These are phyloP conservation scores for Trypanosoma cruzi DNA, from an alignment of 208 protist genomes.

Conservation along the genomic window DNA sequence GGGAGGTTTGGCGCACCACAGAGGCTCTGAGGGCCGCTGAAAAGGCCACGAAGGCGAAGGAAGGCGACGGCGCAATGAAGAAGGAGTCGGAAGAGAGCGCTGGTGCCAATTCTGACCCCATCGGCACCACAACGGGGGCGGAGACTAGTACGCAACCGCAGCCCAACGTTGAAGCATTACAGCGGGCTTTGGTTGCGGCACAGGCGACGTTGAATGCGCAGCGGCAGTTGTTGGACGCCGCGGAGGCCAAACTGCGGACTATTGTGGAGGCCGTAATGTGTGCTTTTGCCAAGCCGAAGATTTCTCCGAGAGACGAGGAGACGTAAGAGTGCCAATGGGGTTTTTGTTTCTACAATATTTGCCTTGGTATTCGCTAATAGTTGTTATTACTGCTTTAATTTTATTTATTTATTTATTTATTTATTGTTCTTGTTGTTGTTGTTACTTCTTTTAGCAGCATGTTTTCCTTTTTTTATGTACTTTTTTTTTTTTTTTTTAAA, in stretches of 20 bases:
- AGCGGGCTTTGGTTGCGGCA: not conserved
- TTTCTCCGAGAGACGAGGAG: not conserved
- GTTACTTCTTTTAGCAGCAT: no score
- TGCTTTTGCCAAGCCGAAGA: not conserved
- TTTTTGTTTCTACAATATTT: no score
- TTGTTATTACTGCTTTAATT: no score
- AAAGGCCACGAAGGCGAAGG: conserved; percentile 24
- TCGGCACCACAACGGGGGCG: no score
- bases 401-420: no score
- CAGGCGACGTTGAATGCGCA: conserved; percentile 9
- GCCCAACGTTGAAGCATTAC: not conserved
- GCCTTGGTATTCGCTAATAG: no score
- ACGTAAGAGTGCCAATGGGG: no score
- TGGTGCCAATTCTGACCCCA: not conserved
- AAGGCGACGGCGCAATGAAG: not conserved
- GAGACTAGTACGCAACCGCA: not conserved
- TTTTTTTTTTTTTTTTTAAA: not conserved
- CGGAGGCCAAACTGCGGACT: conserved; percentile 3
- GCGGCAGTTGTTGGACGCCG: conserved; percentile 13
- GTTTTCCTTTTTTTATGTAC: no score
- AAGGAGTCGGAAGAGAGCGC: not conserved
- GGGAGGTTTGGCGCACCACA: conserved; percentile 27
- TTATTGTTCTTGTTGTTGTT: no score
- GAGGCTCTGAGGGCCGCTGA: conserved; percentile 21
- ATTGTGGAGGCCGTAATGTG: conserved; percentile 6